Base-by-base conservation (phyloP, 768 basidiomycete species). In the Lentinula boryana region DNA sequence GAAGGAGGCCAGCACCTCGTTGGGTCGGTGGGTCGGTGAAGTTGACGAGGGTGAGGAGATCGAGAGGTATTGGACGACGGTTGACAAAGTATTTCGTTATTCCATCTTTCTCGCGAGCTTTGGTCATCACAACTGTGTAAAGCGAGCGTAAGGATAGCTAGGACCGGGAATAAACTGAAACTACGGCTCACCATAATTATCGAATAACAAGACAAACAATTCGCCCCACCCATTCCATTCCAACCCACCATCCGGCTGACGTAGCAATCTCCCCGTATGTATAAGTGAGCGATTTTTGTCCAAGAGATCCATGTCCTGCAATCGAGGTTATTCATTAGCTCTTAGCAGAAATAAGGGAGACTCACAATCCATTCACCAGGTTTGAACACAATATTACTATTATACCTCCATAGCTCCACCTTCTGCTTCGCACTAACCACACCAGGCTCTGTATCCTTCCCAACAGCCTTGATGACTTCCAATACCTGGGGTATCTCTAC, bases 21-120 rank as follows among this genome's bases (percentile, higher is more conserved):
- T 91, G 88, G 0, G 87, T 86, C 0, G 93, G 83, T 0, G 85
- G 81, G 65, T 95, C 93, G 23, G 81, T 84, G 72, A 95, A 93
- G 70, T 86, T 88, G 57, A 90, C 88, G 31, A 95, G 80, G 5
- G 89, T 90, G 12, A 98, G 78, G 4, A 99, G 78, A 67, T 97
- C 95, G 62, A 99, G 76, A 16, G 96, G 95, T 48, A 98, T 92
- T 0, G 96, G 95, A 93, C 91, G 78, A 67, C 89, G 82, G 69
- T 88, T 89, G 63, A 95, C 89, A 55, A 87, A 80, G 67, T 91
- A 95, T 69, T 87, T 90, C 0, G 80, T 85, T 12, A 85, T 68
- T 0, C 87, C 86, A 49, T 94, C 90, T 66, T 81, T 88, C 62
- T 91, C 88, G 65, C 89, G 89, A 1, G 85, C 75, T 70, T 95